Evolutionary conservation across 768 basidiomycete genomes (phyloP).

Genomic region (Termitomyces sp.): DNA sequence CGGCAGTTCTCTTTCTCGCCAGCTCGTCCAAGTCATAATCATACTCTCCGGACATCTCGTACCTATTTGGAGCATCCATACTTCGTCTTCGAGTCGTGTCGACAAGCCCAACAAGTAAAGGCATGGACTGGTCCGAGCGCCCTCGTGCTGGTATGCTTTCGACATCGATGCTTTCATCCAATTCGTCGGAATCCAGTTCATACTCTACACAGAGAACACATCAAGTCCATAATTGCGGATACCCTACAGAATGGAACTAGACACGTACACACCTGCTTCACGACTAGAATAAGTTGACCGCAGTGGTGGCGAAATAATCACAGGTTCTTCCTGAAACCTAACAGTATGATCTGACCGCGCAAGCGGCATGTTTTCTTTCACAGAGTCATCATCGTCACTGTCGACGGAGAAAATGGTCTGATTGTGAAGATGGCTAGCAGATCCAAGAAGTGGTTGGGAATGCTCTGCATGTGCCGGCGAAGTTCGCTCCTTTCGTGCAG

Average conservation of each 20-base stretch:
- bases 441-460: conserved; percentile 54
- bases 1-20: conserved; percentile 56
- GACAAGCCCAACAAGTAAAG: conserved; percentile 74
- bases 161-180: conserved; percentile 46
- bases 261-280: conserved; percentile 66
- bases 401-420: conserved; percentile 52
- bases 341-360: conserved; percentile 42
- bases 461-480: conserved; percentile 32
- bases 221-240: conserved; percentile 6
- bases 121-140: conserved; percentile 53
- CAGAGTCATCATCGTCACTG: conserved; percentile 51
- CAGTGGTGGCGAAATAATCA: conserved; percentile 62
- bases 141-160: conserved; percentile 24
- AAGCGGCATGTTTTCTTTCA: conserved; percentile 27
- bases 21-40: conserved; percentile 68
- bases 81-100: conserved; percentile 54
- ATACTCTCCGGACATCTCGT: conserved; percentile 26
- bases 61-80: conserved; percentile 43
- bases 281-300: conserved; percentile 73
- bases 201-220: conserved; percentile 46
- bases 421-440: conserved; percentile 33
- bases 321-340: conserved; percentile 64
- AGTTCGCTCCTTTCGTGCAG: conserved; percentile 24
- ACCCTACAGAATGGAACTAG: conserved; percentile 2
- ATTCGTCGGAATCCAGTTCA: conserved; percentile 79